Evolutionary conservation across 176 grass and related monocot genomes (phyloP).

Genomic region (Panicum miliaceum): DNA sequence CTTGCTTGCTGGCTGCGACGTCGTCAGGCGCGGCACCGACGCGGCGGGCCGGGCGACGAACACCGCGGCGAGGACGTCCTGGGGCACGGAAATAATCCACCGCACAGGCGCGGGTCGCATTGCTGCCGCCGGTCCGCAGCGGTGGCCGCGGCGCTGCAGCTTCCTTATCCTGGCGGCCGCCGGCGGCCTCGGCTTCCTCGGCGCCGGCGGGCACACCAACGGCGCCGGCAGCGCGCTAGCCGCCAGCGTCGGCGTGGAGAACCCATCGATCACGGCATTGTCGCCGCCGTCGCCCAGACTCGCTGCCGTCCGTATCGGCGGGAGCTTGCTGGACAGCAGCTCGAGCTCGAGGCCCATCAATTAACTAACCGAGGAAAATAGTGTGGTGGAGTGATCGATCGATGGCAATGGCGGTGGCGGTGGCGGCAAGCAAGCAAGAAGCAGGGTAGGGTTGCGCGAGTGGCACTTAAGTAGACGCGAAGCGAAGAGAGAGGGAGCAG

Average conservation of each 20-base stretch:
- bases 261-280: slow-evolving; percentile 11
- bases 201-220: slow-evolving; percentile 50
- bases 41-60: slow-evolving; percentile 27
- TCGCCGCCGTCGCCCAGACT: background rate
- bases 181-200: slow-evolving; percentile 50
- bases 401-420: background rate
- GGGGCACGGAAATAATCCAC: slow-evolving; percentile 45
- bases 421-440: slow-evolving; percentile 34
- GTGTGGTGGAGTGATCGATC: background rate
- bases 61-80: slow-evolving; percentile 48
- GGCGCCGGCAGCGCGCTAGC: slow-evolving; percentile 26
- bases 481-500: slow-evolving; percentile 11
- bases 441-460: slow-evolving; percentile 39
- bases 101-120: background rate
- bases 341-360: slow-evolving; percentile 49
- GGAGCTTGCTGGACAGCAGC: slow-evolving; percentile 17
- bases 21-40: background rate
- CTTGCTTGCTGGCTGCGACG: slow-evolving; percentile 22
- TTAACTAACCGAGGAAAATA: background rate
- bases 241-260: slow-evolving; percentile 48
- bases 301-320: slow-evolving; percentile 27
- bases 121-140: background rate
- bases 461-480: slow-evolving; percentile 45
- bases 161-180: slow-evolving; percentile 10
- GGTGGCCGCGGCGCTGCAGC: background rate